phyloP scores from a whole-genome alignment of 306 rosid genomes.

The Acacia acuminata region DNA sequence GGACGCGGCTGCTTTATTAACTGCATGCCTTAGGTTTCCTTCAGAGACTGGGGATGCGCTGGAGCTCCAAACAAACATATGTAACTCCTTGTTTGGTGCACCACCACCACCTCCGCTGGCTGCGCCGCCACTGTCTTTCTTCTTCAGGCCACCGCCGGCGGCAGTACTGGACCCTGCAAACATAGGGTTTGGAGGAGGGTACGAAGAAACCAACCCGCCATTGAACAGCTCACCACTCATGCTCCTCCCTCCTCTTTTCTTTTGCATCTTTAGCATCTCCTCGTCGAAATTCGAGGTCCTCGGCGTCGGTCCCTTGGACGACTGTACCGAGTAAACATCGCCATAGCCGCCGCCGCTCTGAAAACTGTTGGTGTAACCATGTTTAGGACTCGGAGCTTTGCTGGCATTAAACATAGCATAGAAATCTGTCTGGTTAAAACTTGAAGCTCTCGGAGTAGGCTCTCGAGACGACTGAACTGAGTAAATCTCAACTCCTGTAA shows the following conservation, averaged over 20 bases:
- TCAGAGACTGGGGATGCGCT: conserved; percentile 60
- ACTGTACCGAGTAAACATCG: conserved; percentile 58
- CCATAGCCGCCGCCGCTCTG: conserved; percentile 34
- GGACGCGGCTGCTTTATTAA: conserved; percentile 43
- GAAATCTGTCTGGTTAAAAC: conserved; percentile 62
- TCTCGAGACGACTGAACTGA: conserved; percentile 70
- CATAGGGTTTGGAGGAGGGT: conserved; percentile 58
- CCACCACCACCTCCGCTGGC: conserved; percentile 1
- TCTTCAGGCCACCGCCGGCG: conserved; percentile 41
- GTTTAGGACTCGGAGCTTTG: conserved; percentile 70
- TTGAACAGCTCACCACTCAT: conserved; percentile 61
- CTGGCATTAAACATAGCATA: conserved; percentile 63
- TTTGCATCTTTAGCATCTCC: conserved; percentile 43
- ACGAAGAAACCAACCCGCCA: conserved; percentile 35
- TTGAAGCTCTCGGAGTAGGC: conserved; percentile 72
- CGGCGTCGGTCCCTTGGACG: conserved; percentile 63
- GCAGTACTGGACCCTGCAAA: conserved; percentile 40
- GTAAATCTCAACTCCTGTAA: conserved; percentile 69
- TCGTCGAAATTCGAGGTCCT: conserved; percentile 72
- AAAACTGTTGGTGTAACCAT: conserved; percentile 46
- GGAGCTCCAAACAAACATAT: conserved; percentile 68
- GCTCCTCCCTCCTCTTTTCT: conserved; percentile 56
- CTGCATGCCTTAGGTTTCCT: conserved; percentile 52
- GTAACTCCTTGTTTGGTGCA: conserved; percentile 47
- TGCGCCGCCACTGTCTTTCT: conserved; percentile 31